Percentiles rank a stretch among this genome's conserved stretches.
Evolutionary conservation across 1,284 basidiomycete genomes (phyloP).

Genomic region (Cutaneotrichosporon cyanovorans): DNA sequence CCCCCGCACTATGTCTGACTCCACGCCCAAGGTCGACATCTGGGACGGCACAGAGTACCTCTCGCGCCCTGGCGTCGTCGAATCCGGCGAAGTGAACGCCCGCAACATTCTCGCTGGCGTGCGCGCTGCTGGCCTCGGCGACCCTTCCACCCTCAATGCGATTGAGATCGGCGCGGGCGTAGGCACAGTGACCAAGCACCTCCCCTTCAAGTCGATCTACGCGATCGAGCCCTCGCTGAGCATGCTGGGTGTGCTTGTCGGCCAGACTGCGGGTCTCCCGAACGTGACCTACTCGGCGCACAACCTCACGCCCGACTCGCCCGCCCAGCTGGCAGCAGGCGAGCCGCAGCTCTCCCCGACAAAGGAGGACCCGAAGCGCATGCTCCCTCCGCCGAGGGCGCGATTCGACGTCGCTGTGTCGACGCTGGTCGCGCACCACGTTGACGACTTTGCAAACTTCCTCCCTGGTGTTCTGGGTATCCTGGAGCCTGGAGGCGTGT

Average conservation of each 20-base stretch:
- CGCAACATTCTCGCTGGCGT: conserved; percentile 22
- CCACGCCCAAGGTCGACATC: conserved; percentile 10
- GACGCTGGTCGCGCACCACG: conserved; percentile 36
- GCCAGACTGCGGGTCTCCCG: conserved; percentile 4
- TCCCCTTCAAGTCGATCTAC: conserved; percentile 27
- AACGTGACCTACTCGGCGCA: conserved; percentile 16
- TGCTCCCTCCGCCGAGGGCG: conserved; percentile 13
- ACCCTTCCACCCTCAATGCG: conserved; percentile 15
- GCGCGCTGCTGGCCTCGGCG: conserved; percentile 8
- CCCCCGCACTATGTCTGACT: too few relatives aligned
- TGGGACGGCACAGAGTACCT: conserved; percentile 34
- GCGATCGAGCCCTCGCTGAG: conserved; percentile 28
- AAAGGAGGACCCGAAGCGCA: conserved; percentile 11
- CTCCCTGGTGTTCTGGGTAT: conserved; percentile 14
- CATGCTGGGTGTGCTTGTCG: conserved; percentile 27
- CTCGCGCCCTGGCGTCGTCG: conserved; percentile 20
- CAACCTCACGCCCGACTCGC: conserved; percentile 17
- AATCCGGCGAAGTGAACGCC: conserved; percentile 19
- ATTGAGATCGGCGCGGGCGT: conserved; percentile 35
- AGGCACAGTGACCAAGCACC: conserved; percentile 31
- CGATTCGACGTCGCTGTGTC: conserved; percentile 28
- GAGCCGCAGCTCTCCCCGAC: conserved; percentile 20
- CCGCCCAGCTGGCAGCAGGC: conserved; percentile 5
- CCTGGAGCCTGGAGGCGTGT: conserved; percentile 22
- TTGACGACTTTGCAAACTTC: conserved; percentile 13